phyloP scores from a whole-genome alignment of 805 yeast species.

The Candida succiphila region DNA sequence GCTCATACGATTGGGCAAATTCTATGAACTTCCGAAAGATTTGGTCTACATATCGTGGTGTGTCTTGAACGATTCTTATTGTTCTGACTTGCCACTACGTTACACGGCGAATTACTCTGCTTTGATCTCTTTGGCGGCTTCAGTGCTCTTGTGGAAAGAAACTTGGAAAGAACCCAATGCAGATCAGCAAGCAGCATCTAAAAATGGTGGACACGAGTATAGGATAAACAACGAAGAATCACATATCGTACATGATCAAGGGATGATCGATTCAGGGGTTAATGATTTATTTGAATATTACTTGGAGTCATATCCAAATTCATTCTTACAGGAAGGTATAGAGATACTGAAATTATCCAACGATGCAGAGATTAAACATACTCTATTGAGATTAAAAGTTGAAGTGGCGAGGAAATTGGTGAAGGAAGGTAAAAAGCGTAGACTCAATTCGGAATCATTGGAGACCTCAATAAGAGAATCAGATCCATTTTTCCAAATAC shows the following conservation, averaged over 20 bases:
- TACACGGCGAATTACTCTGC: slow-evolving; percentile 74
- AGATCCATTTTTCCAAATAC: slow-evolving; percentile 18
- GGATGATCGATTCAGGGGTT: slow-evolving; percentile 6
- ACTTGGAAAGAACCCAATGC: background rate
- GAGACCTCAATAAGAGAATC: slow-evolving; percentile 2
- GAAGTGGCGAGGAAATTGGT: slow-evolving; percentile 6
- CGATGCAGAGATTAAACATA: slow-evolving; percentile 15
- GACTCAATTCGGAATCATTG: background rate
- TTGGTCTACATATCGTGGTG: slow-evolving; percentile 57
- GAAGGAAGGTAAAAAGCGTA: background rate
- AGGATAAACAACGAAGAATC: background rate
- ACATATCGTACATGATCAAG: slow-evolving; percentile 1
- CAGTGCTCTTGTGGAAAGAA: slow-evolving; percentile 24
- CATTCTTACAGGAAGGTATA: slow-evolving; percentile 15
- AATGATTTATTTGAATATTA: slow-evolving; percentile 21
- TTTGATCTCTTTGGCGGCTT: slow-evolving; percentile 51
- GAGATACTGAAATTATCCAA: slow-evolving; percentile 9
- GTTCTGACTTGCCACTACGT: slow-evolving; percentile 57
- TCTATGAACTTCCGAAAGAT: slow-evolving; percentile 32
- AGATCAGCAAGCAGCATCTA: too few species aligned
- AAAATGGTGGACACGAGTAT: too few species aligned
- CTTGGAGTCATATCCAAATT: slow-evolving; percentile 16
- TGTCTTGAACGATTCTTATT: slow-evolving; percentile 63
- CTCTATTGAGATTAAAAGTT: slow-evolving; percentile 21
- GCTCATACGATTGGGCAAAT: slow-evolving; percentile 51